These are phyloP conservation scores for Vitis cinerea DNA, from an alignment of 164 flowering plant genomes.

Conservation along the genomic window DNA sequence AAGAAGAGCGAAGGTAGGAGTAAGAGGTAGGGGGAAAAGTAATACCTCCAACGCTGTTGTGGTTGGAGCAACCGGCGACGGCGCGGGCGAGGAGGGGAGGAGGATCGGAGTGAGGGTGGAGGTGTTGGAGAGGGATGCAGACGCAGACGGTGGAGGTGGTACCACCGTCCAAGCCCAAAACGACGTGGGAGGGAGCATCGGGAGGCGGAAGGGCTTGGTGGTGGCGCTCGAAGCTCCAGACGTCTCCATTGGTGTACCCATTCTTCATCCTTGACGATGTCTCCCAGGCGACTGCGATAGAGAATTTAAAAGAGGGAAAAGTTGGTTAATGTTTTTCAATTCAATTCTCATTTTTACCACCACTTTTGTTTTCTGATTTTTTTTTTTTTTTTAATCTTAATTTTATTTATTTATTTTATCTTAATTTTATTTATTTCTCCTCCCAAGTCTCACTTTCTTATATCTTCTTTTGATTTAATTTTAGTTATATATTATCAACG, in stretches of 20 bases:
- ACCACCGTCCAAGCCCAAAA: neutral
- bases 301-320: neutral
- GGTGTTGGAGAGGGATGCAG: neutral
- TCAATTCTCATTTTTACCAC: no score
- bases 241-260: neutral
- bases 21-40: no score
- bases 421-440: no score
- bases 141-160: constrained; percentile 1
- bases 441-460: no score
- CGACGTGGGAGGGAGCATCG: neutral
- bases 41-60: constrained; percentile 15
- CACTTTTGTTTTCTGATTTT: no score
- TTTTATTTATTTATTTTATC: no score
- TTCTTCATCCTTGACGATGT: neutral
- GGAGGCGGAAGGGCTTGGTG: no score
- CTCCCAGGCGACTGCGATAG: neutral
- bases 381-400: no score
- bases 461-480: no score
- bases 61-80: constrained; percentile 9
- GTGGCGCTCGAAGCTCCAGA: neutral
- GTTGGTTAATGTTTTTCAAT: no score
- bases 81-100: constrained; percentile 12
- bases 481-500: no score
- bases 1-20: no score
- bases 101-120: constrained; percentile 6